These are phyloP conservation scores for Pontederia crassipes DNA, from an alignment of 176 grass and related monocot genomes.

Conservation along the genomic window DNA sequence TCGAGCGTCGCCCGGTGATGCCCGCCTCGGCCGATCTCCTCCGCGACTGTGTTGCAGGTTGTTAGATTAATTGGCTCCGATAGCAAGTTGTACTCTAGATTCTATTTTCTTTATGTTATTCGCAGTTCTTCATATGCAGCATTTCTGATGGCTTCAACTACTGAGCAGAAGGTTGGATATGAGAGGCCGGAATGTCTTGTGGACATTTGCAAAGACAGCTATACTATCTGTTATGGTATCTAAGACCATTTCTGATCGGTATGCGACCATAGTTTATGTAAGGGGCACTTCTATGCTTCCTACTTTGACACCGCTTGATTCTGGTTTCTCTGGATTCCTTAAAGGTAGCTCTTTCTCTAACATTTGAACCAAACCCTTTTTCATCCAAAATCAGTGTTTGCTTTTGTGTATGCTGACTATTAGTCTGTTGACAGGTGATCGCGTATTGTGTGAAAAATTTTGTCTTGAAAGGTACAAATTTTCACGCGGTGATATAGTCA, in stretches of 20 bases:
- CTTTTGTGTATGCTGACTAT: slow-evolving; percentile 8
- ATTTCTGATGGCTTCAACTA: no score
- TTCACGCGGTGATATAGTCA: slow-evolving; percentile 55
- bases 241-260: slow-evolving; percentile 42
- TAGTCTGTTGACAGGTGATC: slow-evolving; percentile 12
- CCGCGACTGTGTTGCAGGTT: no score
- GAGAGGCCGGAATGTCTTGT: slow-evolving; percentile 14
- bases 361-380: background rate
- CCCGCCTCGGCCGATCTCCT: no score
- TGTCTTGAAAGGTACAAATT: slow-evolving; percentile 45
- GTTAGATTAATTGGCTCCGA: no score
- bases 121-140: no score
- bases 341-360: slow-evolving; percentile 18
- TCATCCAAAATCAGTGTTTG: background rate
- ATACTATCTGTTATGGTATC: slow-evolving; percentile 25
- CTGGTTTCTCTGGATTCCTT: slow-evolving; percentile 28
- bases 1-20: no score
- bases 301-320: slow-evolving; percentile 31
- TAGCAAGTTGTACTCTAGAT: no score
- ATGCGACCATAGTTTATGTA: slow-evolving; percentile 25
- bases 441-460: slow-evolving; percentile 26
- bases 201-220: slow-evolving; percentile 10
- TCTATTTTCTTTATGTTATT: no score
- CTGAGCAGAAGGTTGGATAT: slow-evolving; percentile 22
- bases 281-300: slow-evolving; percentile 63